Percentiles rank a stretch among this genome's conserved stretches.
phyloP scores from a whole-genome alignment of 345 rosid species.

The Psidium friedrichsthalianum region DNA sequence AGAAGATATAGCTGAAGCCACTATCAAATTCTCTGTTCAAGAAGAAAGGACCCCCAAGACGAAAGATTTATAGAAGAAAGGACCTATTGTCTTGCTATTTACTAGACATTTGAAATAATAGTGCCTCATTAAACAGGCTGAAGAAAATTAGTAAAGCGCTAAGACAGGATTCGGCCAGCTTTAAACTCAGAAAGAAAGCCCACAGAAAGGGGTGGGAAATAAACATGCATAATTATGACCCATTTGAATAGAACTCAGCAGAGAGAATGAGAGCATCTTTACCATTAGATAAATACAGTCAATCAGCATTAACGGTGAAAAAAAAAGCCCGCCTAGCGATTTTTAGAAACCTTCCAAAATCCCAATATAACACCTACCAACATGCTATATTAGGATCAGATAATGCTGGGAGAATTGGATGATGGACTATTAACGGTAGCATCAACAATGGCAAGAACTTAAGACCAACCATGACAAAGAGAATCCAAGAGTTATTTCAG shows the following conservation, averaged over 20 bases:
- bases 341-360: neutral
- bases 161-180: neutral
- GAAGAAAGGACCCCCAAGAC: neutral
- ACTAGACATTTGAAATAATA: neutral
- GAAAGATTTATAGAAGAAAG: neutral
- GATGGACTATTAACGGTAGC: neutral
- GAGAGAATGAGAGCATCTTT: neutral
- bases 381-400: neutral
- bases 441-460: neutral
- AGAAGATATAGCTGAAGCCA: neutral
- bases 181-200: neutral
- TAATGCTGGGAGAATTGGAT: neutral
- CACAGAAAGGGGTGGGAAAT: neutral
- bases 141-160: neutral
- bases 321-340: neutral
- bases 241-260: neutral
- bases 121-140: neutral
- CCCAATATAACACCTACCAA: neutral
- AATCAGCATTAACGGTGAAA: neutral
- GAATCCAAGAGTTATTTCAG: neutral
- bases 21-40: neutral
- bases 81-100: neutral
- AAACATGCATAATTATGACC: neutral
- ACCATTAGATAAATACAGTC: neutral
- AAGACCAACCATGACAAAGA: neutral